phyloP scores from a whole-genome alignment of 2,329 filamentous ascomycete species.

The Trichoderma aggressivum region DNA sequence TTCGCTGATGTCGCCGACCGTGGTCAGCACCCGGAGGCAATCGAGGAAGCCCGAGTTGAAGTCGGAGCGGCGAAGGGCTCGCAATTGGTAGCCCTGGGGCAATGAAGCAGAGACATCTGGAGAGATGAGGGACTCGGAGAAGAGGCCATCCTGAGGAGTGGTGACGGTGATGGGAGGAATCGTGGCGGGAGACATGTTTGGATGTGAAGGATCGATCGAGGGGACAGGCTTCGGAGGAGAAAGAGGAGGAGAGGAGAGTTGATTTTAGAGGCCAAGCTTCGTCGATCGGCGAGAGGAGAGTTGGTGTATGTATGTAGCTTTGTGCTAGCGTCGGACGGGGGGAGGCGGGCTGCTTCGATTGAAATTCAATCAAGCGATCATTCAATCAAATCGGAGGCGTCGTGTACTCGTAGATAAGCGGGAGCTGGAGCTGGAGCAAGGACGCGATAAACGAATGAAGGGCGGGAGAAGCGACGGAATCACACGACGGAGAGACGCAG shows the following conservation, averaged over 20 bases:
- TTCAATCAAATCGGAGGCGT: background rate
- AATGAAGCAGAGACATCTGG: constrained; percentile 68
- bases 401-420: background rate
- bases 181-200: constrained; percentile 1
- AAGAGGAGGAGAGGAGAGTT: background rate
- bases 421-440: background rate
- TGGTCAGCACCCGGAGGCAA: constrained; percentile 85
- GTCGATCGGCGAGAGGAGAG: background rate
- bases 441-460: background rate
- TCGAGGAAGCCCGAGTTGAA: constrained; percentile 83
- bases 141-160: constrained; percentile 56
- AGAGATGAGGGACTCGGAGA: constrained; percentile 73
- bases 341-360: background rate
- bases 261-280: background rate
- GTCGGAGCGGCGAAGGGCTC: constrained; percentile 74
- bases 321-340: background rate
- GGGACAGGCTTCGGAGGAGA: background rate
- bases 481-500: background rate
- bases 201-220: background rate
- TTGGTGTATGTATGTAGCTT: background rate
- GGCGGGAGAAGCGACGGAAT: background rate
- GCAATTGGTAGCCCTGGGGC: constrained; percentile 77
- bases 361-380: background rate
- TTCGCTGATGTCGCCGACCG: constrained; percentile 80
- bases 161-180: constrained; percentile 9